Evolutionary conservation across 2,329 filamentous ascomycete species (phyloP), one percentile per base, ranked within the genome.

Genomic region (Fusarium acutatum): DNA sequence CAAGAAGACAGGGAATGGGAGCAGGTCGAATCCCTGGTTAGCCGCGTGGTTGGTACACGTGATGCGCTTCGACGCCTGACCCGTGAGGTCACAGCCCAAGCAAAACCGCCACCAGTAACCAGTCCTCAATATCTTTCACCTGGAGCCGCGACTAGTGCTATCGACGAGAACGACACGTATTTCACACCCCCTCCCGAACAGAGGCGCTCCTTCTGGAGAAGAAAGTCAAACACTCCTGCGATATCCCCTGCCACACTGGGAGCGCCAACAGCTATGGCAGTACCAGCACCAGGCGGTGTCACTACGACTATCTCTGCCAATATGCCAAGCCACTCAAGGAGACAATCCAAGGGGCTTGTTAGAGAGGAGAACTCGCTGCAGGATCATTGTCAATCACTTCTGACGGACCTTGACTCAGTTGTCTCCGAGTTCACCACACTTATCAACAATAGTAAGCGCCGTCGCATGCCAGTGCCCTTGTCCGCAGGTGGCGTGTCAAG

Each of bases 41-140:
- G 94, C 79, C 91, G 94, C 68, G 90, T 98, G 20, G 93, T 95
- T 12, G 95, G 94, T 4, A 95, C 95, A 53, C 89, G 96, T 76
- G 96, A 99, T 84, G 94, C 95, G 4, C 90, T 98, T 28, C 91
- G 95, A 56, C 90, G 94, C 41, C 85, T 99, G 49, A 96, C 95
- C 17, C 95, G 93, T 80, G 94, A 97, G 78, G 94, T 95, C 54
- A 92, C 94, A 67, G 88, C 89, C 5, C 84, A 74, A 81, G 77
- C 78, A 34, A 81, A 73, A 62, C 66, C 66, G 60, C 75, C 76
- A 28, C 74, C 76, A 46, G 71, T 63, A 5, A 62, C 75, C 22
- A 75, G 69, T 15, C 73, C 77, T 15, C 78, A 82, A 22, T 80
- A 83, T 71, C 77, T 88, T 38, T 84, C 86, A 13, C 85, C 84